Evolutionary conservation across 208 protist genomes (phyloP), one percentile per base, ranked within the genome.

Genomic region (Wallacemonas sp.): DNA sequence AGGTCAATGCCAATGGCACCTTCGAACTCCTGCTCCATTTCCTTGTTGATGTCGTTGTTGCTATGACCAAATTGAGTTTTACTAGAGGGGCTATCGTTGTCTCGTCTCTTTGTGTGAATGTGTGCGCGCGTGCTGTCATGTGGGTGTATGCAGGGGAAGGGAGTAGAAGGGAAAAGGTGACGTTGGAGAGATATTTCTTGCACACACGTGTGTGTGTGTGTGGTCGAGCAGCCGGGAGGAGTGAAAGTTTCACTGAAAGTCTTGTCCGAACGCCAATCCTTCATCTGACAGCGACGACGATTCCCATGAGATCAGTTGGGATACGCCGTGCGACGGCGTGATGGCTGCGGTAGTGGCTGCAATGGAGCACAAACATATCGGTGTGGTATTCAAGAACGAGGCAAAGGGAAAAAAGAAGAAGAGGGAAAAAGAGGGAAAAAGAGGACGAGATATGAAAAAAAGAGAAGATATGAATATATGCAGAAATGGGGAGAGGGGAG

Each of bases 1-100:
- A 98, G 83, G 80, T 98, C 96, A 58, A 98, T 98, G 63, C 87
- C 88, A 70, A 94, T 88, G 29, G 79, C 85, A 17, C 85, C 85
- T 19, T 81, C 76, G 46, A 91, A 91, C 21, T 54, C 69, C 26
- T 87, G 72, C 2, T 11, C 8, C 21, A 66, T n/a, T n/a, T n/a
- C n/a, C n/a, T n/a, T n/a, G n/a, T n/a, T n/a, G n/a, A n/a, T n/a
- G n/a, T n/a, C n/a, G n/a, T n/a, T n/a, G n/a, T n/a, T n/a, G n/a
- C n/a, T n/a, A n/a, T n/a, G n/a, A n/a, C n/a, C n/a, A n/a, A n/a
- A n/a, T n/a, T n/a, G n/a, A n/a, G n/a, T n/a, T n/a, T n/a, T n/a
- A n/a, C n/a, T n/a, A n/a, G n/a, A n/a, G n/a, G n/a, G n/a, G n/a
- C n/a, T n/a, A 52, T 29, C 41, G 49, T 34, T 49, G 44, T 46